Conservation (phyloP, 192 early-diverging fungal genomes). For the Backusella psychrophila region DNA sequence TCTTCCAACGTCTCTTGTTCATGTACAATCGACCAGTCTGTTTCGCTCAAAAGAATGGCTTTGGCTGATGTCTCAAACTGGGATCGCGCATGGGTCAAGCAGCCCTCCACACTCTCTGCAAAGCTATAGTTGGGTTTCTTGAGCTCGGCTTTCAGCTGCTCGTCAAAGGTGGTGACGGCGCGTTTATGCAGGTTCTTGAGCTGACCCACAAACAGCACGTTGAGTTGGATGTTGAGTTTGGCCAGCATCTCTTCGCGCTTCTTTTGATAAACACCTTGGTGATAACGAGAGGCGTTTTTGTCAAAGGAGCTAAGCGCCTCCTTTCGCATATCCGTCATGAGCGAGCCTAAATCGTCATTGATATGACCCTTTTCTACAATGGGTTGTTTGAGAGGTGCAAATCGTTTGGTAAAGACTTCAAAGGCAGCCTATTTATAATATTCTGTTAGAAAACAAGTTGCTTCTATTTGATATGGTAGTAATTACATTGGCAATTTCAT, state of each 20-base stretch:
- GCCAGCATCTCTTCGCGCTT: conserved; percentile 82
- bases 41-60: conserved; percentile 56
- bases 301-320: conserved; percentile 77
- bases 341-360: conserved; percentile 69
- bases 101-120: conserved; percentile 49
- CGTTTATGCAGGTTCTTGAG: conserved; percentile 83
- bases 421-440: conserved; percentile 49
- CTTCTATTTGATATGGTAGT: not conserved
- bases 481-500: conserved; percentile 84
- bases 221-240: conserved; percentile 73
- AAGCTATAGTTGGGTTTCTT: conserved; percentile 54
- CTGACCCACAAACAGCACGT: conserved; percentile 81
- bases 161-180: conserved; percentile 66
- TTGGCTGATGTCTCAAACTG: conserved; percentile 52
- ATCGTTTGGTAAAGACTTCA: conserved; percentile 62
- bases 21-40: conserved; percentile 70
- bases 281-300: conserved; percentile 87
- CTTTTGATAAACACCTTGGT: conserved; percentile 81
- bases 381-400: conserved; percentile 62
- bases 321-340: conserved; percentile 54
- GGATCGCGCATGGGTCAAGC: conserved; percentile 46
- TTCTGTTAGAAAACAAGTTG: not conserved
- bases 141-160: conserved; percentile 20
- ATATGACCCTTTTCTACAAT: conserved; percentile 77
- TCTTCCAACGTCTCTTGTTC: conserved; percentile 54